A percentile compares a stretch with the other conserved stretches of the same genome.
Evolutionary conservation across 768 basidiomycete species (phyloP).

Genomic region (Trametes cingulata): DNA sequence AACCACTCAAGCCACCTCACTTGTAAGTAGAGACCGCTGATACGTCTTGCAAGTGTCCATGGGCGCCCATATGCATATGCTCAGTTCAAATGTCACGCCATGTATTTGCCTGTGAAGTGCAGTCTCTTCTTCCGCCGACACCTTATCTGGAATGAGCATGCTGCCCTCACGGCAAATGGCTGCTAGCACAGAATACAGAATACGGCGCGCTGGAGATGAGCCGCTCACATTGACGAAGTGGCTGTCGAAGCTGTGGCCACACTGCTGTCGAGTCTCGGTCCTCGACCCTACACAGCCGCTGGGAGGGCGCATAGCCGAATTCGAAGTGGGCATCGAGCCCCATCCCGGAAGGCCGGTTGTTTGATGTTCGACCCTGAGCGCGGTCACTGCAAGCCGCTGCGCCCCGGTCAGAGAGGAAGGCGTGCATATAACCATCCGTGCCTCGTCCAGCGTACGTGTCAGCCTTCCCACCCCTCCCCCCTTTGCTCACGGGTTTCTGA

Average conservation of each 20-base stretch:
- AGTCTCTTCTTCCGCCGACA: too few relatives aligned
- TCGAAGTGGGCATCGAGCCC: not conserved
- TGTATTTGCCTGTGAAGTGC: too few relatives aligned
- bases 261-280: not conserved
- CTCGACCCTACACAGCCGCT: not conserved
- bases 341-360: not conserved
- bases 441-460: not conserved
- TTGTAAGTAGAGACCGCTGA: too few relatives aligned
- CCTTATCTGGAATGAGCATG: too few relatives aligned
- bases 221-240: not conserved
- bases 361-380: slow-evolving; percentile 1
- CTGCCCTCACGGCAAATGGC: too few relatives aligned
- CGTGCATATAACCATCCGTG: not conserved
- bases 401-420: not conserved
- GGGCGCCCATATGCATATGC: too few relatives aligned
- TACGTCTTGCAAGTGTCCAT: too few relatives aligned
- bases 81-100: too few relatives aligned
- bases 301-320: not conserved
- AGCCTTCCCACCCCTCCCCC: not conserved
- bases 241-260: not conserved
- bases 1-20: too few relatives aligned
- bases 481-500: not conserved
- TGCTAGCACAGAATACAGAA: too few relatives aligned
- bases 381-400: slow-evolving; percentile 5
- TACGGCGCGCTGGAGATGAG: too few relatives aligned